Evolutionary conservation across 805 yeast genomes (phyloP).

Genomic region (Lachancea mirantina): DNA sequence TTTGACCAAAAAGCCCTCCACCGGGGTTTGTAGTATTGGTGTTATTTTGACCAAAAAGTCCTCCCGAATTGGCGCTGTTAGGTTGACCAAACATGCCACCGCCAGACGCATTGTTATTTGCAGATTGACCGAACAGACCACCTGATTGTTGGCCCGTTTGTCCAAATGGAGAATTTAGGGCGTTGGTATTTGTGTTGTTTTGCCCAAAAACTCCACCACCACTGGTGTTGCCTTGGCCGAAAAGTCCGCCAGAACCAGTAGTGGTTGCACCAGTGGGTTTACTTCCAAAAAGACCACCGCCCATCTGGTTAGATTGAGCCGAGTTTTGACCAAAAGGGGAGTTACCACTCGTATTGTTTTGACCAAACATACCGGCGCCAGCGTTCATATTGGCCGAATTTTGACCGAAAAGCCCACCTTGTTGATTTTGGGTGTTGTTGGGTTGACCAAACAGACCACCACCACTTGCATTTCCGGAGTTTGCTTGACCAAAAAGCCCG

Average conservation of each 20-base stretch:
- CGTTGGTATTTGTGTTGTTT: conserved; percentile 25
- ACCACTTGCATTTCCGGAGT: conserved; percentile 12
- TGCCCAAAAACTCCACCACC: conserved; percentile 36
- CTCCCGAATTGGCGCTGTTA: conserved; percentile 20
- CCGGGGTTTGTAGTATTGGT: conserved; percentile 16
- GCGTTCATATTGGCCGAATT: conserved; percentile 14
- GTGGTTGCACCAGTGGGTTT: too few species aligned
- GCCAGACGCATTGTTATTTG: conserved; percentile 19
- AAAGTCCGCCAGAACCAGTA: conserved; percentile 19
- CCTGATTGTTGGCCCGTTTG: conserved; percentile 22
- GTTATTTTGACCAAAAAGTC: conserved; percentile 27
- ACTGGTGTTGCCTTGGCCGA: conserved; percentile 20
- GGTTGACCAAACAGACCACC: conserved; percentile 29
- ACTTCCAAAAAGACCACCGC: conserved; percentile 32
- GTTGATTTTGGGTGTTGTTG: conserved; percentile 13
- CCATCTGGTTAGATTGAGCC: conserved; percentile 3
- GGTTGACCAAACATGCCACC: conserved; percentile 36
- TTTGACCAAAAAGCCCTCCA: conserved; percentile 33
- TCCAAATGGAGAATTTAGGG: conserved; percentile 33
- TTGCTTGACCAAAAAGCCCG: conserved; percentile 32
- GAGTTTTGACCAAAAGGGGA: conserved; percentile 24
- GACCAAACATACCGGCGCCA: conserved; percentile 30
- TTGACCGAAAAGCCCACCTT: conserved; percentile 39
- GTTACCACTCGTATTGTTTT: conserved; percentile 18
- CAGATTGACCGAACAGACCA: conserved; percentile 39